Evolutionary conservation across 1,284 basidiomycete genomes (phyloP), one percentile per base, ranked within the genome.

Genomic region (Coniferiporia weirii): DNA sequence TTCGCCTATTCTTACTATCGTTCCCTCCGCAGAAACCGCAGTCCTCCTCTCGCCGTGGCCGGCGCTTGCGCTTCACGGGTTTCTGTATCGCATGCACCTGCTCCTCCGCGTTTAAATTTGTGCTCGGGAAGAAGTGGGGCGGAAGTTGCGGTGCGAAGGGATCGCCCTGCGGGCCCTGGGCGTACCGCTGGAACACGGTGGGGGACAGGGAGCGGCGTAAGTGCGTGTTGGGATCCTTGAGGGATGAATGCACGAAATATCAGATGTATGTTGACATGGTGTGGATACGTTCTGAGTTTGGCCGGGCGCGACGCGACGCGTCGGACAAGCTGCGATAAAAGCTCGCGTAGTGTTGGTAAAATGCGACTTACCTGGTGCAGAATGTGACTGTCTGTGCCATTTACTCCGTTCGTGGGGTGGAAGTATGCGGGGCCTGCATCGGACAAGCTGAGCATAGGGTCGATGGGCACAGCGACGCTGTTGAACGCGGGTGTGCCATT

Each of bases 161-260:
- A 73, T 91, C 89, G 61, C 89, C 88, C 67, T 88, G 85, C 15
- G 89, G 89, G 19, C 81, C 86, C 70, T 86, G 82, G 40, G 83
- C 79, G 67, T 87, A 89, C 59, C 82, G 70, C 19, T 50, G 50
- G 35, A 60, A 51, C 15, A 34, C 36, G 32, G 51, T 54, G 10
- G 60, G 56, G 17, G 58, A 48, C 15, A 49, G 17, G 32, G 56
- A 46, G 43, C 32, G 52, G n/a, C 27, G n/a, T 22, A 36, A 15
- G 49, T 35, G 48, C 12, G 19, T 27, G 20, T 13, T 10, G 40
- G 38, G 20, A 19, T 36, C n/a, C 54, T 57, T 19, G 36, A 32
- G 12, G 40, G 17, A 19, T 8, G 19, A 54, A 54, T 15, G 38
- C 27, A 27, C 27, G 27, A 27, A 27, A 27, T 27, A 27, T 27